phyloP scores from a whole-genome alignment of 129 eudicot species.

The Heracleum sosnowskyi region DNA sequence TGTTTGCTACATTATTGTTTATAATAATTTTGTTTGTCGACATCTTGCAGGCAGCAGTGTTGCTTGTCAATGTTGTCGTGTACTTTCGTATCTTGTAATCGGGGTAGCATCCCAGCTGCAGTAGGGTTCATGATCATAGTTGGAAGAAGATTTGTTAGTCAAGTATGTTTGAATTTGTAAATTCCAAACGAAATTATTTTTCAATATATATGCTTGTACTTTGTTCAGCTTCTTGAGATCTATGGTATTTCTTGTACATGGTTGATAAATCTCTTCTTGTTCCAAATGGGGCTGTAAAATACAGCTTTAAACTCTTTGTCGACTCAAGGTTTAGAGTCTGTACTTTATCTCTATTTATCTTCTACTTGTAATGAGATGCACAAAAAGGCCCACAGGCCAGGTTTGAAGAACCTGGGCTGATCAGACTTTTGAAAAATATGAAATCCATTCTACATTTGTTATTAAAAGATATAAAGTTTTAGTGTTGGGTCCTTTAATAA shows the following conservation, averaged over 20 bases:
- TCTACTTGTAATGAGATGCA: too few relatives aligned
- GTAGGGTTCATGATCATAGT: neutral
- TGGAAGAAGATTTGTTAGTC: neutral
- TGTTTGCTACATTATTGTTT: neutral
- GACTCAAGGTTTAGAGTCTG: too few relatives aligned
- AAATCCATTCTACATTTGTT: too few relatives aligned
- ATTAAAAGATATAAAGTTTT: too few relatives aligned
- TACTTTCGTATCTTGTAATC: neutral
- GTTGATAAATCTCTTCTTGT: neutral
- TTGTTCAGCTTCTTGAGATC: neutral
- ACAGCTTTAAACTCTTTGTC: too few relatives aligned
- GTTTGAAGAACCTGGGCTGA: too few relatives aligned
- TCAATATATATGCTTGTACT: neutral
- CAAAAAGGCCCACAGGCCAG: too few relatives aligned
- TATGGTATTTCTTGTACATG: neutral
- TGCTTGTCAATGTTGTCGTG: neutral
- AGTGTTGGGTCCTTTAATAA: too few relatives aligned
- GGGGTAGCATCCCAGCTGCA: neutral
- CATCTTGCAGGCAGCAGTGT: neutral
- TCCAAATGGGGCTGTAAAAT: too few relatives aligned
- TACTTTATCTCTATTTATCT: too few relatives aligned
- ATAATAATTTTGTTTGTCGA: neutral
- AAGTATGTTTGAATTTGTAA: neutral
- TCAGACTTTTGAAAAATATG: too few relatives aligned
- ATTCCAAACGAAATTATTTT: neutral